Evolutionary conservation across 495 filamentous ascomycete genomes (phyloP), one percentile per base, ranked within the genome.

Genomic region (Xylaria castorea): DNA sequence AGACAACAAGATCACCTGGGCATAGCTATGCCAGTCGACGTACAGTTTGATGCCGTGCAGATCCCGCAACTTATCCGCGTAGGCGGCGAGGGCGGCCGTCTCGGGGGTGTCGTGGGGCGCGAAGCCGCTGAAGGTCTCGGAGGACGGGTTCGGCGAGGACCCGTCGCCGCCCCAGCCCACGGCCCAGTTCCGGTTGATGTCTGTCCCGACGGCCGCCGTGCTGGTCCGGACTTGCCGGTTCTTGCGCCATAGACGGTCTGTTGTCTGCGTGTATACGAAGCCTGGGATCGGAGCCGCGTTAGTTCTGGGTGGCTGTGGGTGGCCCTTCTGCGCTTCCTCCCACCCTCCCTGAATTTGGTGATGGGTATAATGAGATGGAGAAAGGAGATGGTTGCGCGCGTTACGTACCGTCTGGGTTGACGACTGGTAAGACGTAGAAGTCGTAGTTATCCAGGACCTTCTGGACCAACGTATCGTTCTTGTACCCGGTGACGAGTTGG

Each of bases 181-280:
- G 14, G 85, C 78, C 88, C 89, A 91, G 83, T 91, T 91, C 66
- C 89, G 86, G 81, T 91, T 91, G 78, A 90, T 87, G 75, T 91
- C 89, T 18, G 80, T 83, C 27, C 89, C 89, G 34, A 90, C 58
- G 75, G 87, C 90, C 20, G 81, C 78, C 53, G 76, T 78, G 64
- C 81, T 81, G 1, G 79, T 71, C 48, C 77, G 80, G 5, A 78
- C 76, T 55, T 89, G 86, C 0, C 89, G 83, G 82, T 91, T 91
- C 80, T 91, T 91, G 75, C 89, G 85, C 89, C 89, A 91, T 38
- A 91, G 80, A 9, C 89, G 85, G 71, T 89, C 79, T 27, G 66
- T 86, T 22, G 86, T 86, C 72, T 91, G 89, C 0, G 87, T 87
- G 82, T 88, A 91, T 32, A 89, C 83, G 76, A 91, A 91, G 68